A percentile compares a stretch with the other conserved stretches of the same genome.
phyloP scores from a whole-genome alignment of 2,329 filamentous ascomycete species.

The Fusarium veterinarium region DNA sequence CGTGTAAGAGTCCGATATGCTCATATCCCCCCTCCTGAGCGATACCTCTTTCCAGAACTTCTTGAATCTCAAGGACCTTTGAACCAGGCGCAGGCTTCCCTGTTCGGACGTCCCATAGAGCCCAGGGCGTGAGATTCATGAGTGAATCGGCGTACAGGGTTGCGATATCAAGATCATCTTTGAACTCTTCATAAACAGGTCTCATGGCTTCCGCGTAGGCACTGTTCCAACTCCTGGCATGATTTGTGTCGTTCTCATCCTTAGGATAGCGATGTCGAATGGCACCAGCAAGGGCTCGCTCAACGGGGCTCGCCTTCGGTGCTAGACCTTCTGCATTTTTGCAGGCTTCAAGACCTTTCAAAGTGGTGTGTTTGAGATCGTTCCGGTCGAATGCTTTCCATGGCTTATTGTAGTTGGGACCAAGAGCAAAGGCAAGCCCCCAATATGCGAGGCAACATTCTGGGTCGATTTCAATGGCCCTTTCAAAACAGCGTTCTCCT shows the following conservation, averaged over 20 bases:
- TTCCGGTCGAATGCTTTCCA: conserved; percentile 59
- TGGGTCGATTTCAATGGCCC: conserved; percentile 63
- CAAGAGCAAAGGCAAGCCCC: conserved; percentile 75
- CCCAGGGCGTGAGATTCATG: conserved; percentile 58
- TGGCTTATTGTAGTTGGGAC: conserved; percentile 79
- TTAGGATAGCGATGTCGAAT: conserved; percentile 70
- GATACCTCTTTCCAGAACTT: conserved; percentile 60
- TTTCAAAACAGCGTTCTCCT: conserved; percentile 68
- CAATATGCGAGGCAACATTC: conserved; percentile 71
- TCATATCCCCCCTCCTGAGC: conserved; percentile 51
- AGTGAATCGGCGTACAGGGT: conserved; percentile 51
- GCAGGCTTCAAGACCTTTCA: conserved; percentile 15
- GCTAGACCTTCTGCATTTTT: conserved; percentile 28
- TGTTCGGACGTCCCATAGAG: conserved; percentile 53
- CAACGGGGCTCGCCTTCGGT: conserved; percentile 50
- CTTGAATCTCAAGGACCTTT: conserved; percentile 49
- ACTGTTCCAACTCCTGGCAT: conserved; percentile 54
- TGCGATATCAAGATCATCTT: conserved; percentile 50
- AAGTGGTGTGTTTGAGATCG: conserved; percentile 38
- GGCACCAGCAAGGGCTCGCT: conserved; percentile 72
- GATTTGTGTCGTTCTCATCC: conserved; percentile 53
- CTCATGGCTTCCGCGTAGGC: conserved; percentile 49
- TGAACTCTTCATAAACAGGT: conserved; percentile 47
- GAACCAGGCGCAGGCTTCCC: conserved; percentile 48
- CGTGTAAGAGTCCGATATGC: conserved; percentile 78